phyloP scores from a whole-genome alignment of 805 yeast species.

The Debaryomyces castellii region DNA sequence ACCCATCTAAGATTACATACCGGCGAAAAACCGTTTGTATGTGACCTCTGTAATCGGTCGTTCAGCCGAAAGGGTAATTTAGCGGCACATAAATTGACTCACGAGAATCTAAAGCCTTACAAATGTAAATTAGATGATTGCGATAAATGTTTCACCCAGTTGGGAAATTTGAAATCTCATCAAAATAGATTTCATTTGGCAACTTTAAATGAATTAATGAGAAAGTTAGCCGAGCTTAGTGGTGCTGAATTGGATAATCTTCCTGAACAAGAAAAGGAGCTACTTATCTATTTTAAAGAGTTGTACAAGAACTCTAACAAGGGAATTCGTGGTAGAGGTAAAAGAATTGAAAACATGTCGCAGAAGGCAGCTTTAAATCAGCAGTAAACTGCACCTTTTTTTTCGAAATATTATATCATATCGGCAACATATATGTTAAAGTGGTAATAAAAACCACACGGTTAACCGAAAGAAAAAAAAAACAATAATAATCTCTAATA shows the following conservation, averaged over 20 bases:
- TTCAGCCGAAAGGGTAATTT: constrained; percentile 91
- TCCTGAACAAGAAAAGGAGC: constrained; percentile 63
- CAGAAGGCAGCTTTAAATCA: not conserved
- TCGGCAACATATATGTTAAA: too few relatives aligned
- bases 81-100: constrained; percentile 84
- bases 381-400: not conserved
- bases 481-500: not conserved
- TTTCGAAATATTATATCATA: too few relatives aligned
- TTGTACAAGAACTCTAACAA: constrained; percentile 85
- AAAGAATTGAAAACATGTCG: constrained; percentile 13
- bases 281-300: constrained; percentile 75
- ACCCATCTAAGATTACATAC: constrained; percentile 87
- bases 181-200: constrained; percentile 85
- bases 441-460: too few relatives aligned
- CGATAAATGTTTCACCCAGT: constrained; percentile 81
- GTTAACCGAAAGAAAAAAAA: too few relatives aligned
- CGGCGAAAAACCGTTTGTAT: constrained; percentile 86
- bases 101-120: constrained; percentile 74
- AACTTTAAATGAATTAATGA: constrained; percentile 67
- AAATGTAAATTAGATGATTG: constrained; percentile 80
- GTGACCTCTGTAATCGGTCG: constrained; percentile 71
- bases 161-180: constrained; percentile 91
- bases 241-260: constrained; percentile 47
- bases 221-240: constrained; percentile 57
- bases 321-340: constrained; percentile 92